These are phyloP conservation scores for Cinchona pubescens DNA, from an alignment of 257 asterid species.

Conservation along the genomic window DNA sequence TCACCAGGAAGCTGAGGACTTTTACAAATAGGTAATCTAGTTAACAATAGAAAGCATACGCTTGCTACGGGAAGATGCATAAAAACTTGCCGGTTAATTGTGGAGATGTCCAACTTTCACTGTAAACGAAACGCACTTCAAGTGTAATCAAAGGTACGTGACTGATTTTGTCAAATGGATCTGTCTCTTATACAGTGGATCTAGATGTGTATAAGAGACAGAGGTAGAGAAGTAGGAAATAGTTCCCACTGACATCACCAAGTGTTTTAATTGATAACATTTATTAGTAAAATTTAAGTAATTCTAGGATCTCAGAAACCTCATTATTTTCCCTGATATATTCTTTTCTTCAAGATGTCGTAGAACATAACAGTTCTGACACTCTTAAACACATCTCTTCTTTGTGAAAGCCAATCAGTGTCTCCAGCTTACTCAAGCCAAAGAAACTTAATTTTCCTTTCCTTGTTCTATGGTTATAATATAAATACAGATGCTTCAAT, in stretches of 20 bases:
- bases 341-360: not conserved
- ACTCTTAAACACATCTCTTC: not conserved
- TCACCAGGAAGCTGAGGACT: too few species aligned
- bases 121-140: too few species aligned
- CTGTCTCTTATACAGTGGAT: too few species aligned
- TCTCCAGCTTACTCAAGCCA: conserved; percentile 1
- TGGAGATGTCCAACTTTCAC: too few species aligned
- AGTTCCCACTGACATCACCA: too few species aligned
- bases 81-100: too few species aligned
- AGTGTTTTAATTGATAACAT: too few species aligned
- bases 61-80: too few species aligned
- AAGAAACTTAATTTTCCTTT: not conserved
- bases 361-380: not conserved
- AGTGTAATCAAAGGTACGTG: not conserved
- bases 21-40: too few species aligned
- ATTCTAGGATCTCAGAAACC: not conserved
- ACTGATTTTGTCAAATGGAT: not conserved
- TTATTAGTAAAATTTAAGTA: not conserved
- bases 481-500: not conserved
- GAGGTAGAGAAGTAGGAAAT: too few species aligned
- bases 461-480: not conserved
- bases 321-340: not conserved
- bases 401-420: not conserved
- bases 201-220: too few species aligned
- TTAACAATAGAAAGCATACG: too few species aligned